Percentiles rank a stretch among this genome's conserved stretches.
Conservation (phyloP, 306 rosid species). For the Vigna unguiculata region DNA sequence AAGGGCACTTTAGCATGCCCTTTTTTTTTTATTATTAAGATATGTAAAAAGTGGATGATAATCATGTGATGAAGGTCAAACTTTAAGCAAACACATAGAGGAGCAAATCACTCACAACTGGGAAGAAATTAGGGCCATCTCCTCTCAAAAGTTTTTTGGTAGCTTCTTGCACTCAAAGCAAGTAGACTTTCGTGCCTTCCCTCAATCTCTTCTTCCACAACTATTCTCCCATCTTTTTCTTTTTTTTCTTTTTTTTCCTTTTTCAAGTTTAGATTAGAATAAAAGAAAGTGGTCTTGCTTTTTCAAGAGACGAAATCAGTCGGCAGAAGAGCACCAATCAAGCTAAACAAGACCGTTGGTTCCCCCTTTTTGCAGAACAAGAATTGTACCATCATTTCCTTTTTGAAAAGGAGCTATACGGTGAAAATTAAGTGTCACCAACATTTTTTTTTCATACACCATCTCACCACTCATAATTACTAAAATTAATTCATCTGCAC, state of each 20-base stretch:
- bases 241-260: background rate
- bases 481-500: background rate
- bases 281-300: slow-evolving; percentile 68
- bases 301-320: slow-evolving; percentile 60
- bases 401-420: slow-evolving; percentile 26
- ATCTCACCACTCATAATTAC: background rate
- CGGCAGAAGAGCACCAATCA: slow-evolving; percentile 73
- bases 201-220: slow-evolving; percentile 30
- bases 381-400: slow-evolving; percentile 53
- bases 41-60: slow-evolving; percentile 46
- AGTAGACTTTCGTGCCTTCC: slow-evolving; percentile 76
- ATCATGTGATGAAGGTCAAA: slow-evolving; percentile 91
- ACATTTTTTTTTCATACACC: slow-evolving; percentile 42
- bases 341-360: slow-evolving; percentile 69
- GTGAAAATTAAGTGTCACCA: slow-evolving; percentile 26
- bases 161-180: slow-evolving; percentile 99
- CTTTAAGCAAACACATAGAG: slow-evolving; percentile 86
- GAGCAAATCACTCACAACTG: slow-evolving; percentile 71
- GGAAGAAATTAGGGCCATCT: slow-evolving; percentile 66
- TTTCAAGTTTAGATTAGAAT: slow-evolving; percentile 64
- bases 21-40: slow-evolving; percentile 44
- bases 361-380: slow-evolving; percentile 57
- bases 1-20: slow-evolving; percentile 67
- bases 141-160: slow-evolving; percentile 67
- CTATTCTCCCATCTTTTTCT: slow-evolving; percentile 26